phyloP scores from a whole-genome alignment of 208 protist species.

The Naegleria fowleri region DNA sequence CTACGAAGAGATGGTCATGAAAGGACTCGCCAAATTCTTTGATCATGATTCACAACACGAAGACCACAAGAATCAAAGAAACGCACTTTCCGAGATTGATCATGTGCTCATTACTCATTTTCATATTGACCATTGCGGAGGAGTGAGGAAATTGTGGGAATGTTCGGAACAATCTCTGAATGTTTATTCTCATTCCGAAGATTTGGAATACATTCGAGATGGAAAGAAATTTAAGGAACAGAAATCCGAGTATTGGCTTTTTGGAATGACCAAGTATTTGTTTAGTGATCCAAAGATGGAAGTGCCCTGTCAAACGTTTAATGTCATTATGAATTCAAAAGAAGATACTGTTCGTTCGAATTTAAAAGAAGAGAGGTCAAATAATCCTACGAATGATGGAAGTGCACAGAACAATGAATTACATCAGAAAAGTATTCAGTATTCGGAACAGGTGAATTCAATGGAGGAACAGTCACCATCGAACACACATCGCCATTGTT shows the following conservation, averaged over 20 bases:
- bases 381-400: too few relatives aligned
- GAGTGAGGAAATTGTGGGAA: not conserved
- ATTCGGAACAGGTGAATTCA: too few relatives aligned
- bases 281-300: not conserved
- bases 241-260: not conserved
- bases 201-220: not conserved
- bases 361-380: too few relatives aligned
- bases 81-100: not conserved
- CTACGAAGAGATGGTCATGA: not conserved
- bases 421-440: too few relatives aligned
- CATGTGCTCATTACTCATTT: not conserved
- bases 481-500: not conserved
- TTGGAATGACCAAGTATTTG: not conserved
- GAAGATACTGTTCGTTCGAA: too few relatives aligned
- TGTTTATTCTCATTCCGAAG: not conserved
- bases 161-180: not conserved
- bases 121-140: not conserved
- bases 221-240: not conserved
- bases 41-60: not conserved
- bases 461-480: too few relatives aligned
- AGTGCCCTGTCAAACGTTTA: not conserved
- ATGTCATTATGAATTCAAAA: not conserved
- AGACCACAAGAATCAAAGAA: not conserved
- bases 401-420: too few relatives aligned
- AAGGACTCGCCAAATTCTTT: not conserved